Evolutionary conservation across 768 basidiomycete genomes (phyloP).

Genomic region (Mycena kentingensis): DNA sequence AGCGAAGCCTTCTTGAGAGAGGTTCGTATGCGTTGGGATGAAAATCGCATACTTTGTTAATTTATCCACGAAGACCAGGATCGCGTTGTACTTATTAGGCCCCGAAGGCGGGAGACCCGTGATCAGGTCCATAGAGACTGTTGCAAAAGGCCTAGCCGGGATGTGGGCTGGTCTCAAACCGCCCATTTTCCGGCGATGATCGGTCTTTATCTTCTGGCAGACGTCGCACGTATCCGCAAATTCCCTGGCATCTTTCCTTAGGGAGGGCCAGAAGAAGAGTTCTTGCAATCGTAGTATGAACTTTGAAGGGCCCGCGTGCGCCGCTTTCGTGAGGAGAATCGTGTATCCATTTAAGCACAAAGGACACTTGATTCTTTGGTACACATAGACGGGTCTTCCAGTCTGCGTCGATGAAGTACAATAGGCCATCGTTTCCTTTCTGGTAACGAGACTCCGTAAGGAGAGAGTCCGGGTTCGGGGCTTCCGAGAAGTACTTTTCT

Average conservation of each 20-base stretch:
- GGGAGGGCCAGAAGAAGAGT: conserved; percentile 1
- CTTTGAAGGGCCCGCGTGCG: not conserved
- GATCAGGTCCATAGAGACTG: too few relatives aligned
- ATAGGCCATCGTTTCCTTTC: not conserved
- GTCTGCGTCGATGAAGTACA: conserved; percentile 7
- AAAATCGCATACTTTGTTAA: conserved; percentile 38
- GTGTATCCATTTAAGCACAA: not conserved
- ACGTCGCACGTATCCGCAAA: not conserved
- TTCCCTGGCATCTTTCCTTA: not conserved
- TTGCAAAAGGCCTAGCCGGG: too few relatives aligned
- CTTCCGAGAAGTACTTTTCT: not conserved
- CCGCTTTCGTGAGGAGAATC: not conserved
- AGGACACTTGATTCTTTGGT: conserved; percentile 20
- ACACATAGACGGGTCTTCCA: conserved; percentile 6
- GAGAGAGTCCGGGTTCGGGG: not conserved
- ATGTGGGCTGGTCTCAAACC: too few relatives aligned
- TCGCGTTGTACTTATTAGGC: too few relatives aligned
- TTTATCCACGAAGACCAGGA: too few relatives aligned
- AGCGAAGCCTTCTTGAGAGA: conserved; percentile 5
- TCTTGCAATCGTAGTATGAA: not conserved
- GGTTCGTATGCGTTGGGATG: conserved; percentile 24
- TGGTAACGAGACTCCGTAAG: not conserved
- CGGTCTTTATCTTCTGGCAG: not conserved
- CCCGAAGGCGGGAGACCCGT: too few relatives aligned
- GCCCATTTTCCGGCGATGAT: too few relatives aligned